Base-by-base conservation (phyloP, 2,329 filamentous ascomycete genomes). In the Aspergillus melleus region DNA sequence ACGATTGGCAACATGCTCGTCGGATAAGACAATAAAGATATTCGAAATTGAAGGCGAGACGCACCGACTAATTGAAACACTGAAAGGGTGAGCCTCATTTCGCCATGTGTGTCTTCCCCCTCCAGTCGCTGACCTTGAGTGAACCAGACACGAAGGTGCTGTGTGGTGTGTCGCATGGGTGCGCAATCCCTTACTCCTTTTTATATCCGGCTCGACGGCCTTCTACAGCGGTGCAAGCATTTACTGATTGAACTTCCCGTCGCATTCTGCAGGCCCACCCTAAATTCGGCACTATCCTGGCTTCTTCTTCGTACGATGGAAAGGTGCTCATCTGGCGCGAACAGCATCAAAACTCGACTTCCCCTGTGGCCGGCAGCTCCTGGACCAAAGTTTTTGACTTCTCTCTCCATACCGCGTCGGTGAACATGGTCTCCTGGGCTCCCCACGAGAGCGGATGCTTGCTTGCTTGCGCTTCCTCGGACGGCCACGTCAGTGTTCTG, bases 281-380 rank as follows among this genome's bases (percentile, higher is more conserved):
- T 64, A 98, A 99, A 77, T 98, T 96, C 78, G 95, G 95, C 81
- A 97, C 94, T 76, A 97, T 99, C 74, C 89, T 99, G 62, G 95
- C 95, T 58, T 96, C 92, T 63, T 91, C 92, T 54, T 92, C 91
- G 66, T 99, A 97, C 81, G 95, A 99, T 78, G 95, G 94, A 78
- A 96, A 96, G 79, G 94, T 99, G 66, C 88, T 98, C 77, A 96
- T 99, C 83, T 99, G 94, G 92, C 92, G 93, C 76, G 95, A 99
- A 79, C 89, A 93, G 76, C 69, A 74, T 54, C 69, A 73, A 55
- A 74, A 71, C 68, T 64, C 75, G 58, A 68, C 76, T 57, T 71
- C 72, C 57, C 71, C 75, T 52, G 72, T 72, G 44, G 68, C 73
- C 61, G 82, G 79, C 69, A 85, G 83, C 67, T 81, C 86, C 70